Percentiles rank a stretch among this genome's conserved stretches.
phyloP scores from a whole-genome alignment of 495 filamentous ascomycete genomes.

The Neurospora tetrasperma region DNA sequence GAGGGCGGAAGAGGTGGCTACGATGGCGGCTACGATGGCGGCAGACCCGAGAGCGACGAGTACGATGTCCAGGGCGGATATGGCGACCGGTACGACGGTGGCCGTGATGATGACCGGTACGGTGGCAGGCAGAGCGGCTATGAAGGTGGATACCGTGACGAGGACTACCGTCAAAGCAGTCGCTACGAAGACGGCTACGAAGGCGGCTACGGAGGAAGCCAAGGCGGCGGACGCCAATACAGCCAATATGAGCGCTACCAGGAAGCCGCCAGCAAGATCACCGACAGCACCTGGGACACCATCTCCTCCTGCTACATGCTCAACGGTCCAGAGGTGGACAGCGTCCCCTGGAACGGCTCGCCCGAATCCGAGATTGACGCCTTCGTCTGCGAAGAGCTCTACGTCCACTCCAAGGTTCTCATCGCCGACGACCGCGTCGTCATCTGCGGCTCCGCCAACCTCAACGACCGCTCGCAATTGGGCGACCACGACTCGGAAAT shows the following conservation, averaged over 20 bases:
- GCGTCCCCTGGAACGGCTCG: slow-evolving; percentile 69
- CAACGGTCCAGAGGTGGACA: slow-evolving; percentile 60
- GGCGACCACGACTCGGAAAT: slow-evolving; percentile 64
- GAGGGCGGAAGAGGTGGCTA: slow-evolving; percentile 6
- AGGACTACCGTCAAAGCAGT: background rate
- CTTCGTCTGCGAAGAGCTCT: slow-evolving; percentile 88
- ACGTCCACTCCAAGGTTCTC: slow-evolving; percentile 87
- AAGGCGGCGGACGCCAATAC: slow-evolving; percentile 30
- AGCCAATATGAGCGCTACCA: slow-evolving; percentile 53
- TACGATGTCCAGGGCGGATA: background rate
- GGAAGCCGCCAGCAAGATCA: slow-evolving; percentile 44
- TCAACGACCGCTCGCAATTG: slow-evolving; percentile 91
- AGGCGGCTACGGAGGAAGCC: background rate
- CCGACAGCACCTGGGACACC: slow-evolving; percentile 56
- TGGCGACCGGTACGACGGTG: background rate
- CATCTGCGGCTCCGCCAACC: slow-evolving; percentile 85
- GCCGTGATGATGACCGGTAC: slow-evolving; percentile 8
- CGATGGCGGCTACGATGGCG: slow-evolving; percentile 2
- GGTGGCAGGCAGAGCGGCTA: slow-evolving; percentile 9
- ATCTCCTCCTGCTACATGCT: slow-evolving; percentile 83
- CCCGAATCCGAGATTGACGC: slow-evolving; percentile 70
- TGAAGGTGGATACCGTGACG: slow-evolving; percentile 11
- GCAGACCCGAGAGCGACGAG: slow-evolving; percentile 7
- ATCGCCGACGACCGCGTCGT: slow-evolving; percentile 86
- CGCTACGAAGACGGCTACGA: slow-evolving; percentile 4